Evolutionary conservation across 768 basidiomycete species (phyloP).

Genomic region (Omphalotus guepiniiformis): DNA sequence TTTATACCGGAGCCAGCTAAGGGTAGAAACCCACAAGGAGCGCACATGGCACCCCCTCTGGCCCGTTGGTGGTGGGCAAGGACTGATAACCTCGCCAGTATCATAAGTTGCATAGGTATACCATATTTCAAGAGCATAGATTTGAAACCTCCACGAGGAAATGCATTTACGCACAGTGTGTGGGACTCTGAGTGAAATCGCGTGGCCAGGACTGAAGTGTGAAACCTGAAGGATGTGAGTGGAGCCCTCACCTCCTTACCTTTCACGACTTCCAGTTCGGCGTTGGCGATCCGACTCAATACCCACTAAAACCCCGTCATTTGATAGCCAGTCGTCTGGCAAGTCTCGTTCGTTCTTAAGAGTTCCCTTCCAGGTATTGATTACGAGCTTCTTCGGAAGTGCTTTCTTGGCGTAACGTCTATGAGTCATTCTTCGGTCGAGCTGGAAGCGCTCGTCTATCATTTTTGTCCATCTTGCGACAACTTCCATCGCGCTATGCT

Average conservation of each 20-base stretch:
- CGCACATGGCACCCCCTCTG: no score
- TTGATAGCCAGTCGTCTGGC: slow-evolving; percentile 17
- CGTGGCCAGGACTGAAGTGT: not conserved
- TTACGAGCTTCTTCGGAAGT: slow-evolving; percentile 9
- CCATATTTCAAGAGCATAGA: no score
- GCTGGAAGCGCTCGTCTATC: slow-evolving; percentile 12
- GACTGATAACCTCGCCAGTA: no score
- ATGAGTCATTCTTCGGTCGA: slow-evolving; percentile 15
- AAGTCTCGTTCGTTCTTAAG: slow-evolving; percentile 14
- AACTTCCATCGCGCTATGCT: no score
- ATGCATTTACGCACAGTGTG: slow-evolving; percentile 5
- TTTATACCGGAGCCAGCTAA: no score
- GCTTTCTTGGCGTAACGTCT: slow-evolving; percentile 12
- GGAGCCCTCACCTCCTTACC: not conserved
- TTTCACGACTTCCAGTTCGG: not conserved
- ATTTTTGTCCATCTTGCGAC: slow-evolving; percentile 13
- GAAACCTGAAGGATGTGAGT: no score
- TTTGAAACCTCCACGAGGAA: slow-evolving; percentile 1
- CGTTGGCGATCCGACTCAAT: slow-evolving; percentile 8
- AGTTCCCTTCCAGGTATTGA: slow-evolving; percentile 18
- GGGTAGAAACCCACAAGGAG: no score
- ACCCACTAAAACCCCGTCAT: slow-evolving; percentile 31
- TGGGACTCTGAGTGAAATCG: not conserved
- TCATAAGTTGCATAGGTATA: no score
- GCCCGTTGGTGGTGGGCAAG: no score